phyloP scores from a whole-genome alignment of 2,329 filamentous ascomycete genomes.

The Epichloe scottii region DNA sequence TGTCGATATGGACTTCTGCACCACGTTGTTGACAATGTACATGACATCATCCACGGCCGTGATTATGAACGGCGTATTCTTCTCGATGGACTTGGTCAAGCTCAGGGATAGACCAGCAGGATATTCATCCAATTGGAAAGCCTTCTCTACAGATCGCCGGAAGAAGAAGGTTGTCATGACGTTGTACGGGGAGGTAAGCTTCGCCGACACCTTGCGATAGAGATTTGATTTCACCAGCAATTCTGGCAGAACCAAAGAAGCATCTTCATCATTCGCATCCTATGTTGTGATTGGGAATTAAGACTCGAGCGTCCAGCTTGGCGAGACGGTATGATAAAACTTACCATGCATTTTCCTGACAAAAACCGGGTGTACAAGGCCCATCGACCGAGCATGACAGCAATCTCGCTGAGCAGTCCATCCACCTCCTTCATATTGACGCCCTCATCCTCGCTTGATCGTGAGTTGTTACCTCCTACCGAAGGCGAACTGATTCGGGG shows the following conservation, averaged over 20 bases:
- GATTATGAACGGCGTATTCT: slow-evolving; percentile 81
- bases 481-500: slow-evolving; percentile 69
- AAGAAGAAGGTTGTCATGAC: slow-evolving; percentile 94
- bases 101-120: slow-evolving; percentile 70
- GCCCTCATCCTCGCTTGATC: slow-evolving; percentile 73
- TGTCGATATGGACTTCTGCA: slow-evolving; percentile 77
- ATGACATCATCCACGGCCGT: slow-evolving; percentile 96
- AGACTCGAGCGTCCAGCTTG: not conserved
- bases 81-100: slow-evolving; percentile 55
- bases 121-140: slow-evolving; percentile 89
- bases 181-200: slow-evolving; percentile 73
- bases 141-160: slow-evolving; percentile 88
- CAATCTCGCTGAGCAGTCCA: slow-evolving; percentile 72
- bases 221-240: slow-evolving; percentile 72
- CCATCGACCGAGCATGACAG: slow-evolving; percentile 87
- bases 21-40: slow-evolving; percentile 92
- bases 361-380: slow-evolving; percentile 85
- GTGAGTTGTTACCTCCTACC: slow-evolving; percentile 38
- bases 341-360: slow-evolving; percentile 70
- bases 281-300: slow-evolving; percentile 16
- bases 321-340: slow-evolving; percentile 14
- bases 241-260: slow-evolving; percentile 52
- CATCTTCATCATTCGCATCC: slow-evolving; percentile 40
- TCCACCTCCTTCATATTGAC: slow-evolving; percentile 97
- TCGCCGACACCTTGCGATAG: slow-evolving; percentile 61